phyloP scores from a whole-genome alignment of 2,329 filamentous ascomycete species.

The Colletotrichum navitas region DNA sequence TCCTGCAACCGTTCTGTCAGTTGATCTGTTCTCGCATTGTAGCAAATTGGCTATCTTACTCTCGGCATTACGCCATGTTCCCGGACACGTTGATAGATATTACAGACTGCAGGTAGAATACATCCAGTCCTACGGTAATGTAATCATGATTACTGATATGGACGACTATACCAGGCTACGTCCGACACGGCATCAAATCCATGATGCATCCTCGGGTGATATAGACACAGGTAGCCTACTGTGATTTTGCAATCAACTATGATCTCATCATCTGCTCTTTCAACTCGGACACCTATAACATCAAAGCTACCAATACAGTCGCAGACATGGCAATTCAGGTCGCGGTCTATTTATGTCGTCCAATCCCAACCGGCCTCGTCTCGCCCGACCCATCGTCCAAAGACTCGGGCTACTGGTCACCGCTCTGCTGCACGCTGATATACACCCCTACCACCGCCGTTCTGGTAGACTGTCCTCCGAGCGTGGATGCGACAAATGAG shows the following conservation, averaged over 20 bases:
- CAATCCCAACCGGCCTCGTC: neutral
- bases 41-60: neutral
- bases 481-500: neutral
- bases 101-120: neutral
- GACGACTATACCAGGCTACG: neutral
- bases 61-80: neutral
- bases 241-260: neutral
- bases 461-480: slow-evolving; percentile 7
- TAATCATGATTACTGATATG: neutral
- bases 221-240: neutral
- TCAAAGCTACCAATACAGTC: neutral
- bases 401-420: slow-evolving; percentile 11
- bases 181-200: neutral
- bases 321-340: neutral
- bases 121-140: neutral
- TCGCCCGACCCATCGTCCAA: slow-evolving; percentile 2
- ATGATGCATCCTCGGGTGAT: neutral
- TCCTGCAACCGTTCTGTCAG: neutral
- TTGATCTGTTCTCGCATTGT: neutral
- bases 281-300: neutral
- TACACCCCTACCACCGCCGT: neutral
- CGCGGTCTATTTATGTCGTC: neutral
- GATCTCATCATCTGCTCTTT: neutral
- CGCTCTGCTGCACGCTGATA: slow-evolving; percentile 4
- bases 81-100: neutral